A percentile compares a stretch with the other conserved stretches of the same genome.
Conservation (phyloP, 2,329 filamentous ascomycete species). For the Fusarium mexicanum region DNA sequence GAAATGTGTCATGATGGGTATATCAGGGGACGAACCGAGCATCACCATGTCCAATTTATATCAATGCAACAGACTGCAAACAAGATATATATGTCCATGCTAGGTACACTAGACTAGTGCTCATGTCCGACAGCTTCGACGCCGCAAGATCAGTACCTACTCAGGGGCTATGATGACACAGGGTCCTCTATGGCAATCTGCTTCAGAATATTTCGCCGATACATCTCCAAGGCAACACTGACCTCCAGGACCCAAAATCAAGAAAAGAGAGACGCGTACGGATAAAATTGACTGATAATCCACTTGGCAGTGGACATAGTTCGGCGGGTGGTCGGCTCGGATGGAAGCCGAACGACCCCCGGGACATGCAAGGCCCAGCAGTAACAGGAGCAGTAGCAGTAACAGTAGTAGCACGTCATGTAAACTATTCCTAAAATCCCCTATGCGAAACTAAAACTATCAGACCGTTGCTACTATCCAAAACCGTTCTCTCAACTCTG, state of each 20-base stretch:
- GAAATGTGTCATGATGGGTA: neutral
- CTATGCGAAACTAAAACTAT: slow-evolving; percentile 4
- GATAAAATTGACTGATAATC: slow-evolving; percentile 15
- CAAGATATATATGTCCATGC: neutral
- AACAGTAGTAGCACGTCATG: slow-evolving; percentile 43
- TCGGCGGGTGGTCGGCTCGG: slow-evolving; percentile 36
- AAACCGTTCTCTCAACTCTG: neutral
- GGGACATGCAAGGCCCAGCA: slow-evolving; percentile 3
- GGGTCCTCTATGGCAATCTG: neutral
- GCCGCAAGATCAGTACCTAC: neutral
- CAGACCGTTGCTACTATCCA: neutral
- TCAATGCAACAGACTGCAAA: neutral
- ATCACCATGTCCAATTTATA: slow-evolving; percentile 8
- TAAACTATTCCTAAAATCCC: slow-evolving; percentile 12
- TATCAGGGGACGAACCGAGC: slow-evolving; percentile 2
- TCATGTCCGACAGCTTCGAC: neutral
- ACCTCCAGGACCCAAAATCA: neutral
- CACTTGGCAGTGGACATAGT: slow-evolving; percentile 30
- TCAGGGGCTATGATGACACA: neutral
- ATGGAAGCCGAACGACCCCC: slow-evolving; percentile 37
- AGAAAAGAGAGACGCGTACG: slow-evolving; percentile 2
- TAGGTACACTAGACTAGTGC: neutral
- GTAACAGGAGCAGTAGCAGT: neutral
- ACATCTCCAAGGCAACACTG: slow-evolving; percentile 3
- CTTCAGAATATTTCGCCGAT: neutral